phyloP scores from a whole-genome alignment of 1,139 yeast genomes.

The Pichiaceae sp. region DNA sequence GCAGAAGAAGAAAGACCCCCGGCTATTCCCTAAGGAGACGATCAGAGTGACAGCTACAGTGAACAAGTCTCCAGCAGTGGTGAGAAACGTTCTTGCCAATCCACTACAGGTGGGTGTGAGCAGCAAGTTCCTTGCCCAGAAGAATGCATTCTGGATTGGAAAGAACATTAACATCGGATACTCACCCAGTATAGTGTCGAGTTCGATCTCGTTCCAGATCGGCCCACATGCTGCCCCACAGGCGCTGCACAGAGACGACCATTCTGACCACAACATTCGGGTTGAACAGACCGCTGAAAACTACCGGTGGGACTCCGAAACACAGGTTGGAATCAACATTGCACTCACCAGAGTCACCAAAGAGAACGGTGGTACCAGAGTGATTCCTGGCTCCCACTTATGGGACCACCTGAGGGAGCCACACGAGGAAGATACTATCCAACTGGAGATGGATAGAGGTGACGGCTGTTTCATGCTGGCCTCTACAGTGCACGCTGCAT shows the following conservation, averaged over 20 bases:
- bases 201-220: slow-evolving; percentile 23
- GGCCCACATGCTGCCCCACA: slow-evolving; percentile 23
- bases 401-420: slow-evolving; percentile 24
- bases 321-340: slow-evolving; percentile 18
- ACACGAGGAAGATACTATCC: slow-evolving; percentile 16
- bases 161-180: slow-evolving; percentile 7
- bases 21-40: slow-evolving; percentile 9
- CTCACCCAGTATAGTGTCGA: slow-evolving; percentile 8
- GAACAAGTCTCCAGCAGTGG: slow-evolving; percentile 9
- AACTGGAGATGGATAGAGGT: slow-evolving; percentile 24
- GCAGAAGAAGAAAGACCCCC: slow-evolving; percentile 6
- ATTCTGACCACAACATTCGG: slow-evolving; percentile 16
- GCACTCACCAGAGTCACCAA: slow-evolving; percentile 20
- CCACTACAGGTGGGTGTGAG: slow-evolving; percentile 7
- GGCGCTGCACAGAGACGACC: slow-evolving; percentile 24
- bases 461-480: slow-evolving; percentile 25
- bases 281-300: slow-evolving; percentile 11
- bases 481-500: slow-evolving; percentile 23
- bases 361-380: slow-evolving; percentile 24
- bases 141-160: slow-evolving; percentile 11
- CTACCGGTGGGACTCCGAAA: slow-evolving; percentile 15
- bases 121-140: slow-evolving; percentile 5
- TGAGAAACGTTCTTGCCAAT: slow-evolving; percentile 7
- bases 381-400: slow-evolving; percentile 23
- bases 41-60: slow-evolving; percentile 8